A percentile compares a stretch with the other conserved stretches of the same genome.
Evolutionary conservation across 352 stramenopile genomes (phyloP).

Genomic region (Thraustochytrium striatum): DNA sequence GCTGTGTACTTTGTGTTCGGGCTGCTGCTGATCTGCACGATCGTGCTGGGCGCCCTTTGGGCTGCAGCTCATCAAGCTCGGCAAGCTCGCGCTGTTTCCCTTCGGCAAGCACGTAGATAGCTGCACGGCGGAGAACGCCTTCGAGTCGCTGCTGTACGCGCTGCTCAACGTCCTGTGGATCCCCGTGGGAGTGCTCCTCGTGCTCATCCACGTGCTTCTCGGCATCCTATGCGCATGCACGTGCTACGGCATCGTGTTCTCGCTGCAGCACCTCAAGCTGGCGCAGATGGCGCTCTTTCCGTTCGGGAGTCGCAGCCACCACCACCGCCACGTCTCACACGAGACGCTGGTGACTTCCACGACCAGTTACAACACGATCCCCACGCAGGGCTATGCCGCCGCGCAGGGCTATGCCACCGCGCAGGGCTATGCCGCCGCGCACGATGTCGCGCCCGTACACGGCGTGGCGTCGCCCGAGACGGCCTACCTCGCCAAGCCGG

Average conservation of each 20-base stretch:
- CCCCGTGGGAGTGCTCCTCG: not conserved
- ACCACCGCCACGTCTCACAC: no score
- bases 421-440: no score
- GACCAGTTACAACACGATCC: no score
- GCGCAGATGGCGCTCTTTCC: slow-evolving; percentile 36
- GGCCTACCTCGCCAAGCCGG: no score
- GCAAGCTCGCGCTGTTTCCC: slow-evolving; percentile 16
- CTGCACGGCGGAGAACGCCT: not conserved
- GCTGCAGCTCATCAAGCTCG: slow-evolving; percentile 35
- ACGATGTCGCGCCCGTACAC: no score
- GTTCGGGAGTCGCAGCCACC: no score
- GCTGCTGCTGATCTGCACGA: slow-evolving; percentile 16
- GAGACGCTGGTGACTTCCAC: no score
- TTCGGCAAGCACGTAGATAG: slow-evolving; percentile 7
- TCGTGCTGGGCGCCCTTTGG: slow-evolving; percentile 36
- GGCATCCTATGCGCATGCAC: slow-evolving; percentile 42
- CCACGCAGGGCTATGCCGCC: no score
- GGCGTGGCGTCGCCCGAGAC: no score
- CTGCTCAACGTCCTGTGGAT: slow-evolving; percentile 21
- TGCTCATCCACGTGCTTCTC: slow-evolving; percentile 7
- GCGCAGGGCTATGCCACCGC: no score
- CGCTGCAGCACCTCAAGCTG: slow-evolving; percentile 41
- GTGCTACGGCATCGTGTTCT: slow-evolving; percentile 41
- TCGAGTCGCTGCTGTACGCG: not conserved
- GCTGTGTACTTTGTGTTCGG: slow-evolving; percentile 19